Conservation (phyloP, 768 basidiomycete genomes). For the Cyathus striatus region DNA sequence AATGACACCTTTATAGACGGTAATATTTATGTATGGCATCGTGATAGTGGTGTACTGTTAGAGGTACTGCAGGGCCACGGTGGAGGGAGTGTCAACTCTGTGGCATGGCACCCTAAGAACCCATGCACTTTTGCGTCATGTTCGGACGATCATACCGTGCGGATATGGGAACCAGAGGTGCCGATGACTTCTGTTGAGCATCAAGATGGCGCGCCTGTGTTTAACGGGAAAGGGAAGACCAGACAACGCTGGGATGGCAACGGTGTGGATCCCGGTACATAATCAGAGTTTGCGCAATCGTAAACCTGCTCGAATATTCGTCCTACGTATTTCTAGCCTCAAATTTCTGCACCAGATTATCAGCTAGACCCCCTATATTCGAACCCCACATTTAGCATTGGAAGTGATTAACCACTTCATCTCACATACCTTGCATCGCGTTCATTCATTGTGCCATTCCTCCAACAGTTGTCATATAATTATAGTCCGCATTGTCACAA, state of each 20-base stretch:
- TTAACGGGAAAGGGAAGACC: constrained; percentile 58
- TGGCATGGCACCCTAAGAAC: constrained; percentile 92
- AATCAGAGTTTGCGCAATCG: constrained; percentile 1
- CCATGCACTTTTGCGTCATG: constrained; percentile 94
- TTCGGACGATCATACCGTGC: constrained; percentile 87
- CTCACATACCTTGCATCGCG: too few species aligned
- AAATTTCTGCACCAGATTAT: too few species aligned
- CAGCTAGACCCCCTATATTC: too few species aligned
- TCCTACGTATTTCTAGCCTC: too few species aligned
- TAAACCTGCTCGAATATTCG: neutral
- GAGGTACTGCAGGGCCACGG: constrained; percentile 87
- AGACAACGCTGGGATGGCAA: constrained; percentile 35
- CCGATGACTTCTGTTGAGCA: constrained; percentile 3
- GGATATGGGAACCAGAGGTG: constrained; percentile 71
- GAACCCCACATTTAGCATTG: too few species aligned
- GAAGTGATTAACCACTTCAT: too few species aligned
- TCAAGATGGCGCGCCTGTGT: constrained; percentile 13
- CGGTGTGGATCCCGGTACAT: constrained; percentile 5
- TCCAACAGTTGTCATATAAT: too few species aligned
- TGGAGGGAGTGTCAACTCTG: constrained; percentile 88
- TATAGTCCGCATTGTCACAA: too few species aligned
- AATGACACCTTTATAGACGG: constrained; percentile 69
- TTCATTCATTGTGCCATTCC: too few species aligned
- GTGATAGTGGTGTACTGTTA: constrained; percentile 76
- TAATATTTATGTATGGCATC: constrained; percentile 94